Evolutionary conservation across 441 rosid species (phyloP).

Genomic region (Gossypium schwendimanii): DNA sequence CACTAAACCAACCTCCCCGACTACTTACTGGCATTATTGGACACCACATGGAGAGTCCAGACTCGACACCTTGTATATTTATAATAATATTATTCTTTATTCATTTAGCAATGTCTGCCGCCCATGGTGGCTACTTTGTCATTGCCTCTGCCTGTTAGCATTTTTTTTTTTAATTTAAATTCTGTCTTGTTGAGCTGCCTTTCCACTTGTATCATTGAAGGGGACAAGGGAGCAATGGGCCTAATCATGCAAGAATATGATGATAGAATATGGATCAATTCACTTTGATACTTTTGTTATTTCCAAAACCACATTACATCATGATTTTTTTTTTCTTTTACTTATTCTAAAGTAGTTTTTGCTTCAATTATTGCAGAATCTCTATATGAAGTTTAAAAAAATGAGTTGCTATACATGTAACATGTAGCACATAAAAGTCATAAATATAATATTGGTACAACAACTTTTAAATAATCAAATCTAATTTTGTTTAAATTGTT

Average conservation of each 20-base stretch:
- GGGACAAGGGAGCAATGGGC: neutral
- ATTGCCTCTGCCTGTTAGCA: neutral
- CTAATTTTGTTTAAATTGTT: too few species aligned
- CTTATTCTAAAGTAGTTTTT: neutral
- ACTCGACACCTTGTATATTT: neutral
- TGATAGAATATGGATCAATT: neutral
- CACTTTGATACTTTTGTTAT: neutral
- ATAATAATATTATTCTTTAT: neutral
- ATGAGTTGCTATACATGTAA: neutral
- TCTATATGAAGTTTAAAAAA: neutral
- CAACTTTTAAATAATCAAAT: too few species aligned
- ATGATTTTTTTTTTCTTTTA: neutral
- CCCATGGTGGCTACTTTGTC: neutral
- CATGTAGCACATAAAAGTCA: neutral
- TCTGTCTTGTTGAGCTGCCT: neutral
- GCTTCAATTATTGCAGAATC: neutral
- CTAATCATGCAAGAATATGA: slow-evolving; percentile 6
- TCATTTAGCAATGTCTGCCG: neutral
- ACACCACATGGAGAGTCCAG: slow-evolving; percentile 24
- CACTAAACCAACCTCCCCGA: neutral
- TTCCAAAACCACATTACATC: neutral
- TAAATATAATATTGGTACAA: too few species aligned
- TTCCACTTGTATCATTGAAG: neutral
- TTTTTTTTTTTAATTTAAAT: neutral
- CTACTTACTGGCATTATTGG: slow-evolving; percentile 26